Evolutionary conservation across 345 rosid species (phyloP).

Genomic region (Salix brachista): DNA sequence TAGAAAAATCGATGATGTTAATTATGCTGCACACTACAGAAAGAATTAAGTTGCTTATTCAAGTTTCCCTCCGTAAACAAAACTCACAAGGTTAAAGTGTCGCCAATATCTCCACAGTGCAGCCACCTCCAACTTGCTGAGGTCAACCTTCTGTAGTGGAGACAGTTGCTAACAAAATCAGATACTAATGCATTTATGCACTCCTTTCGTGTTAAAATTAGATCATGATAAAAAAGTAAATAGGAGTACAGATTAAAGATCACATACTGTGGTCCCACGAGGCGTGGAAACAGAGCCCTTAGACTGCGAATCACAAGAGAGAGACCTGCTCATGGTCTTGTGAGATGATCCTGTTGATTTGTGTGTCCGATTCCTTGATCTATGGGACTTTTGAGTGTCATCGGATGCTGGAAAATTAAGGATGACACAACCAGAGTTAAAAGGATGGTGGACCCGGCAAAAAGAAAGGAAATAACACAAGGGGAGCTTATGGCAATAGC

Average conservation of each 20-base stretch:
- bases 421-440: slow-evolving; percentile 26
- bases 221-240: not conserved
- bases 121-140: slow-evolving; percentile 84
- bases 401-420: slow-evolving; percentile 55
- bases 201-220: not conserved
- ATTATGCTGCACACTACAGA: not conserved
- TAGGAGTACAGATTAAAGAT: not conserved
- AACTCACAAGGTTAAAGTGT: slow-evolving; percentile 85
- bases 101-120: slow-evolving; percentile 84
- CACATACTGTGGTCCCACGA: slow-evolving; percentile 49
- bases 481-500: slow-evolving; percentile 41
- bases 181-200: not conserved
- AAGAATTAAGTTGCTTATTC: not conserved
- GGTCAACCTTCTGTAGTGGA: slow-evolving; percentile 68
- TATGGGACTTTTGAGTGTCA: slow-evolving; percentile 77
- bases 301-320: slow-evolving; percentile 81
- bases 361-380: slow-evolving; percentile 65
- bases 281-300: slow-evolving; percentile 57
- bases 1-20: slow-evolving; percentile 17
- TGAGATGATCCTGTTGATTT: slow-evolving; percentile 73
- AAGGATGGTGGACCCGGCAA: slow-evolving; percentile 36
- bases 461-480: slow-evolving; percentile 37
- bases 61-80: not conserved
- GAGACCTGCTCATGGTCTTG: slow-evolving; percentile 61
- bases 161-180: not conserved